Evolutionary conservation across 225 moss, liverwort and hornwort species (phyloP), one percentile per base, ranked within the genome.

Genomic region (Climacium dendroides): DNA sequence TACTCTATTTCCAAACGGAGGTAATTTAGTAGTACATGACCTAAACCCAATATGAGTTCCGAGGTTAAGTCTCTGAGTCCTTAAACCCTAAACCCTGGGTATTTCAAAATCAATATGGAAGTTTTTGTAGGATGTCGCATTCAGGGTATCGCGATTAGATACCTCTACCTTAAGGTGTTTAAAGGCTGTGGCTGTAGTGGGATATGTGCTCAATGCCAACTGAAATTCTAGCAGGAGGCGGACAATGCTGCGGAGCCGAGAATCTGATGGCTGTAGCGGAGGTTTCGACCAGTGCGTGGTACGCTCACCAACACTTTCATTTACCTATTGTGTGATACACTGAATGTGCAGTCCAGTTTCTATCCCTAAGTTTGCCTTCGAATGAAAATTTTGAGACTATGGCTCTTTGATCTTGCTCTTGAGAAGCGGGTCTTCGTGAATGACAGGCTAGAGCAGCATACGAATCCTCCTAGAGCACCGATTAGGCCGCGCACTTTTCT

Each of bases 391-490:
- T 77, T 73, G 82, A 20, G n/a, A 41, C 9, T 48, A 48, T 47
- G n/a, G 11, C 28, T 24, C 59, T 78, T 45, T 41, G 23, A 61
- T 11, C 15, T n/a, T n/a, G 54, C 29, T 69, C 69, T 53, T 69
- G 78, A 41, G 63, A 70, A 25, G 71, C 6, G 60, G 45, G 14
- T 60, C 52, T 63, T 87, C 85, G 39, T 80, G 81, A 72, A 59
- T 41, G 88, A 63, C 86, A 99, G 97, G 91, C 84, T 81, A 48
- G 92, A 95, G 72, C 91, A 95, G 89, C 93, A 94, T 83, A 80
- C 87, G 28, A 78, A 76, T 79, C 39, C 87, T 75, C 55, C 83
- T 64, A 90, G 88, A 87, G 62, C 89, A 54, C 64, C 80, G 52
- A 85, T 90, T 26, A 91, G 92, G 79, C 91, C 90, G 47, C 92